phyloP scores from a whole-genome alignment of 2,329 filamentous ascomycete genomes.

The Ceratocystis eucalypticola region DNA sequence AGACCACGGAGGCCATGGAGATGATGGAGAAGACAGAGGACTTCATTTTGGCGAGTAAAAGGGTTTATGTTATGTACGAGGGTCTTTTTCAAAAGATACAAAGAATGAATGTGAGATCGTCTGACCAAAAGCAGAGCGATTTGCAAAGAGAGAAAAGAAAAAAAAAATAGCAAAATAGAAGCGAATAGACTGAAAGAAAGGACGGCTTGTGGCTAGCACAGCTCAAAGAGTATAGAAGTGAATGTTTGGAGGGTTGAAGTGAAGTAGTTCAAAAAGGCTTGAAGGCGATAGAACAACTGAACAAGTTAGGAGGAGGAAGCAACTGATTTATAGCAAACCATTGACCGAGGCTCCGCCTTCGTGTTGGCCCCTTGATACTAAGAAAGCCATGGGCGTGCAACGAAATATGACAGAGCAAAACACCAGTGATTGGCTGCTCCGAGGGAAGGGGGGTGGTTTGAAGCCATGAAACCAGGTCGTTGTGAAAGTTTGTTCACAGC shows the following conservation, averaged over 20 bases:
- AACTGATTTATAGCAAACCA: background rate
- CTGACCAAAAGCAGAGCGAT: slow-evolving; percentile 10
- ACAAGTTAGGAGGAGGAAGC: background rate
- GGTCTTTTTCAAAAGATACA: background rate
- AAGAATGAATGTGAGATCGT: slow-evolving; percentile 9
- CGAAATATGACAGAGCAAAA: background rate
- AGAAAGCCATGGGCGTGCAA: background rate
- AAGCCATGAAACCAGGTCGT: background rate
- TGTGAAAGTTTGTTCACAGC: background rate
- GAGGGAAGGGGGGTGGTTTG: background rate
- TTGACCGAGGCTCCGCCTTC: background rate
- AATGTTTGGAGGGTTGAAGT: slow-evolving; percentile 1
- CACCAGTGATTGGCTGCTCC: background rate
- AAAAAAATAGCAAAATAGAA: background rate
- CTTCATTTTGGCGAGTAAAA: slow-evolving; percentile 15
- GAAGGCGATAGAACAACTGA: background rate
- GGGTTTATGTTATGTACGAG: background rate
- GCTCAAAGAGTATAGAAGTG: background rate
- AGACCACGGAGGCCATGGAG: slow-evolving; percentile 23
- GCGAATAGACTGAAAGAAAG: slow-evolving; percentile 11
- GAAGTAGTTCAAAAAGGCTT: slow-evolving; percentile 9
- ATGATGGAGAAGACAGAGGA: slow-evolving; percentile 14
- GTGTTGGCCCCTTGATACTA: background rate
- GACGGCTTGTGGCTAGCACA: slow-evolving; percentile 15
- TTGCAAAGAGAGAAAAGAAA: background rate